These are phyloP conservation scores for Trematosphaeria pertusa DNA, from an alignment of 2,329 filamentous ascomycete genomes.

Conservation along the genomic window DNA sequence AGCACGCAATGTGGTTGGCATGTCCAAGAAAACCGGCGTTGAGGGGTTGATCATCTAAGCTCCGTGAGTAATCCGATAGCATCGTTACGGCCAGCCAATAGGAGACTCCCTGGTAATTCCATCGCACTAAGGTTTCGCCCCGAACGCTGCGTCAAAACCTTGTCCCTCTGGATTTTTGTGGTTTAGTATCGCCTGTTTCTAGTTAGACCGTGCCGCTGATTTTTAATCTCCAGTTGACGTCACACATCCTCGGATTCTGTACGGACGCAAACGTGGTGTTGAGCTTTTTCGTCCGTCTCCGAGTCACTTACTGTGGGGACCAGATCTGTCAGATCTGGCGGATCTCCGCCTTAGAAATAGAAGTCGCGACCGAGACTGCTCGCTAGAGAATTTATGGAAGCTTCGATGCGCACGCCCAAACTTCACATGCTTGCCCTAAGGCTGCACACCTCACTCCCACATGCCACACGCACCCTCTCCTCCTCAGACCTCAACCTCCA, in stretches of 20 bases:
- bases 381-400: too few relatives aligned
- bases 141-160: too few relatives aligned
- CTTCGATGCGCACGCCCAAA: too few relatives aligned
- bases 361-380: too few relatives aligned
- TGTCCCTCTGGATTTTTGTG: too few relatives aligned
- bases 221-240: constrained; percentile 8
- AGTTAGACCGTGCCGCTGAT: background rate
- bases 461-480: too few relatives aligned
- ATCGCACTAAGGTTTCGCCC: background rate
- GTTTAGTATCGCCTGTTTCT: background rate
- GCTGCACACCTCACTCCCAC: too few relatives aligned
- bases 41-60: constrained; percentile 2
- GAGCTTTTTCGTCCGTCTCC: constrained; percentile 8
- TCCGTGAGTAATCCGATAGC: constrained; percentile 8
- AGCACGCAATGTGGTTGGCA: background rate
- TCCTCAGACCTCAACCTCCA: too few relatives aligned
- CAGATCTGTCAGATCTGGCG: background rate
- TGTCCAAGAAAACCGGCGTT: background rate
- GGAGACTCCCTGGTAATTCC: background rate
- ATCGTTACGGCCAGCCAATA: background rate
- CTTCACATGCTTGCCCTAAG: too few relatives aligned
- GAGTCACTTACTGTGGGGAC: background rate
- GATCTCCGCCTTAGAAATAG: background rate
- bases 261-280: constrained; percentile 3
- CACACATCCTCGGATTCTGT: constrained; percentile 3